Evolutionary conservation across 768 basidiomycete species (phyloP).

Genomic region (Lepiota brunneoincarnata): DNA sequence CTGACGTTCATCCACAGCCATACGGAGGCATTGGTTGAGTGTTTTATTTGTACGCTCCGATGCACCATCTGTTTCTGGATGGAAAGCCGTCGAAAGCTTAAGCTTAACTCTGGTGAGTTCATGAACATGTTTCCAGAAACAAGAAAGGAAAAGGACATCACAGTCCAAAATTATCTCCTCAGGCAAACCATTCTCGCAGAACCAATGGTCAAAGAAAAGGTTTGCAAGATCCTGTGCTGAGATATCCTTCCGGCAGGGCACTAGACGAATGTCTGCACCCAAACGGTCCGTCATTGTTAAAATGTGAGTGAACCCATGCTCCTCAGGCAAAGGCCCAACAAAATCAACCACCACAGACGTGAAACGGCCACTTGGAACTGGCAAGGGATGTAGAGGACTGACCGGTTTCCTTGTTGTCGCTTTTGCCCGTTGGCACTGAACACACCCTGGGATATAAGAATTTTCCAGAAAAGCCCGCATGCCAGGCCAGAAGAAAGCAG

Average conservation of each 20-base stretch:
- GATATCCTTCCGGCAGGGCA: constrained; percentile 4
- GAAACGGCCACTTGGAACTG: not conserved
- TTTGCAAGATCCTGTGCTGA: constrained; percentile 5
- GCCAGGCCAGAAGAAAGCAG: constrained; percentile 31
- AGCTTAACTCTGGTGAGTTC: constrained; percentile 25
- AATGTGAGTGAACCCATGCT: not conserved
- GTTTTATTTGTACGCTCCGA: constrained; percentile 35
- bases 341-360: constrained; percentile 7
- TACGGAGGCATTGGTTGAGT: constrained; percentile 25
- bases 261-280: constrained; percentile 12
- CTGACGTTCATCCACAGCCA: constrained; percentile 28
- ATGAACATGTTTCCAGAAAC: constrained; percentile 30
- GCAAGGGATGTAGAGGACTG: no score
- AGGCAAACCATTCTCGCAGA: constrained; percentile 30
- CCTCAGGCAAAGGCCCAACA: constrained; percentile 5
- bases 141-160: constrained; percentile 21
- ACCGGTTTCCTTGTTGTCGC: not conserved
- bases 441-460: constrained; percentile 30
- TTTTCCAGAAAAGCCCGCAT: constrained; percentile 31
- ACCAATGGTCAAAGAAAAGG: constrained; percentile 23
- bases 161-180: constrained; percentile 27
- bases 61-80: constrained; percentile 36
- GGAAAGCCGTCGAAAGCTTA: constrained; percentile 32
- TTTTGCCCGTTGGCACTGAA: not conserved
- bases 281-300: constrained; percentile 8